Evolutionary conservation across 805 yeast genomes (phyloP).

Genomic region (Saturnispora silvae): DNA sequence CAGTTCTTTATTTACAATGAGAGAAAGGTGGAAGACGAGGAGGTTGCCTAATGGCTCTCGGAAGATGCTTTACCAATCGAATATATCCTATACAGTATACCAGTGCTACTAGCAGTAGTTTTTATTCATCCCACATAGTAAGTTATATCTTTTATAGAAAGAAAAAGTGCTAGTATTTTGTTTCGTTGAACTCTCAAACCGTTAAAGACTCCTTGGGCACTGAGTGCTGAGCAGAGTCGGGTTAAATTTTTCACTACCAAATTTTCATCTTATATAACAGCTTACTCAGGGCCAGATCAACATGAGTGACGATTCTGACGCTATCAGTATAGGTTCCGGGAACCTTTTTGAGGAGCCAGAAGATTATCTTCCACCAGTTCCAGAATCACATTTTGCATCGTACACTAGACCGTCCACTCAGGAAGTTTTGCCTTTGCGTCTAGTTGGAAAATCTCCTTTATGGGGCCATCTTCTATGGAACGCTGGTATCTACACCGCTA

Average conservation of each 20-base stretch:
- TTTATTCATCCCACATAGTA: too few relatives aligned
- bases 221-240: too few relatives aligned
- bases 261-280: too few relatives aligned
- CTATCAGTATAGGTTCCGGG: constrained; percentile 25
- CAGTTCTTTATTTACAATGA: constrained; percentile 73
- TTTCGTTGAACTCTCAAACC: too few relatives aligned
- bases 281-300: too few relatives aligned
- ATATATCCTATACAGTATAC: too few relatives aligned
- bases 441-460: constrained; percentile 86
- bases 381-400: constrained; percentile 56
- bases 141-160: too few relatives aligned
- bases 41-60: constrained; percentile 5
- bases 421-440: constrained; percentile 40
- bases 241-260: too few relatives aligned
- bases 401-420: constrained; percentile 36
- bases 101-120: too few relatives aligned
- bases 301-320: constrained; percentile 4
- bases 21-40: constrained; percentile 22
- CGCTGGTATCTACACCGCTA: constrained; percentile 87
- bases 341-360: constrained; percentile 80
- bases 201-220: too few relatives aligned
- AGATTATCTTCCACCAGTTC: constrained; percentile 52
- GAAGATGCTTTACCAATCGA: neutral
- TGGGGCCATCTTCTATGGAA: constrained; percentile 99
- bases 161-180: too few relatives aligned